A percentile compares a stretch with the other conserved stretches of the same genome.
These are phyloP conservation scores for Backusella macrospora DNA, from an alignment of 192 early-diverging fungal species.

Conservation along the genomic window DNA sequence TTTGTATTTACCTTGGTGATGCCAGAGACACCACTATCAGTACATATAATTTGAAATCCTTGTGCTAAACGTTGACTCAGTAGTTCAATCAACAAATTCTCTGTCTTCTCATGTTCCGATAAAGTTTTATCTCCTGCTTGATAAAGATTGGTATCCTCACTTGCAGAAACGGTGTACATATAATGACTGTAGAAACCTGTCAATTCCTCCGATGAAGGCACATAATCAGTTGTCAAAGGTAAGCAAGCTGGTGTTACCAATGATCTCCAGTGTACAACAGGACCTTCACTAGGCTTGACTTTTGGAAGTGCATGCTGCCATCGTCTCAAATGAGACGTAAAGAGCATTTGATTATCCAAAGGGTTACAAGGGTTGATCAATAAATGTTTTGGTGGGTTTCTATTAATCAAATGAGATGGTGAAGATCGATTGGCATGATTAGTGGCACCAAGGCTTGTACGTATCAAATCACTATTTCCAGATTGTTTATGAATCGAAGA, in stretches of 20 bases:
- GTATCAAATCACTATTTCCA: constrained; percentile 39
- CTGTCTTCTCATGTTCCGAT: constrained; percentile 47
- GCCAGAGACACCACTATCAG: constrained; percentile 37
- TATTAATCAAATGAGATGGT: constrained; percentile 25
- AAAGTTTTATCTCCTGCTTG: constrained; percentile 43
- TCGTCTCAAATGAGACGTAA: constrained; percentile 69
- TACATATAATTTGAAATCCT: constrained; percentile 87
- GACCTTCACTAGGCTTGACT: constrained; percentile 50
- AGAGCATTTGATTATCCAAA: constrained; percentile 50
- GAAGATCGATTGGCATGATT: constrained; percentile 28
- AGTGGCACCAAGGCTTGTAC: constrained; percentile 23
- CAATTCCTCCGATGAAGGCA: constrained; percentile 72
- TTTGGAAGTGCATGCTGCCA: constrained; percentile 92
- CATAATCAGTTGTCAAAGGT: constrained; percentile 89
- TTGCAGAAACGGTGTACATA: constrained; percentile 70
- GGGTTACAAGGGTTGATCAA: constrained; percentile 77
- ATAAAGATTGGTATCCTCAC: constrained; percentile 50
- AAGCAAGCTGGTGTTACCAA: constrained; percentile 91
- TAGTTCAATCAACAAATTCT: constrained; percentile 78
- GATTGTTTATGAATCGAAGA: constrained; percentile 40
- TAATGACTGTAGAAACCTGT: constrained; percentile 72
- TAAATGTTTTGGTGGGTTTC: constrained; percentile 31
- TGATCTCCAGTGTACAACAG: constrained; percentile 84
- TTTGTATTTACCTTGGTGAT: constrained; percentile 4
- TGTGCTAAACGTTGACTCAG: constrained; percentile 88